These are phyloP conservation scores for Candida krabiensis DNA, from an alignment of 805 yeast species.

Conservation along the genomic window DNA sequence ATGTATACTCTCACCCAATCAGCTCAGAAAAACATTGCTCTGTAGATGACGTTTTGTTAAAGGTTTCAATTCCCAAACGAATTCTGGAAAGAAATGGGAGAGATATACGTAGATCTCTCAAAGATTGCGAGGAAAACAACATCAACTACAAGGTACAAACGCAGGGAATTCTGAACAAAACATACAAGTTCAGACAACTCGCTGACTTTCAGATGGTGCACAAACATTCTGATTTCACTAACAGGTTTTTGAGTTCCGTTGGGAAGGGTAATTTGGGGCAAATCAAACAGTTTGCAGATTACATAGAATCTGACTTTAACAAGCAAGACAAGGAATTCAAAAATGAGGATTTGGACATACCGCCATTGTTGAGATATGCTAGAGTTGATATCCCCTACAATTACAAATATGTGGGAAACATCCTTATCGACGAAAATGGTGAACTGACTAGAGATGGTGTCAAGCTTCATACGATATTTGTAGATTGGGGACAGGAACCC, in stretches of 20 bases:
- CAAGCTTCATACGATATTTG: slow-evolving; percentile 54
- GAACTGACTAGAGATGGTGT: slow-evolving; percentile 42
- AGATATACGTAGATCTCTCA: slow-evolving; percentile 43
- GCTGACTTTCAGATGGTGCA: slow-evolving; percentile 83
- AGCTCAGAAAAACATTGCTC: slow-evolving; percentile 47
- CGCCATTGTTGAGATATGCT: slow-evolving; percentile 87
- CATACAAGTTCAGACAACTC: slow-evolving; percentile 77
- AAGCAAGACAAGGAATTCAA: slow-evolving; percentile 14
- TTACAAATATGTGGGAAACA: slow-evolving; percentile 76
- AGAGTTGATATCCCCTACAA: slow-evolving; percentile 73
- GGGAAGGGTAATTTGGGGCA: slow-evolving; percentile 40
- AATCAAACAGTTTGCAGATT: slow-evolving; percentile 40
- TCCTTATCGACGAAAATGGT: slow-evolving; percentile 59
- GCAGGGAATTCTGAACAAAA: slow-evolving; percentile 63
- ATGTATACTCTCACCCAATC: slow-evolving; percentile 56
- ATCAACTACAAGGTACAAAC: slow-evolving; percentile 51
- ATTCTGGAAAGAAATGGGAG: slow-evolving; percentile 42
- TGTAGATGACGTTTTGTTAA: slow-evolving; percentile 58
- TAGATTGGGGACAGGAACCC: slow-evolving; percentile 45
- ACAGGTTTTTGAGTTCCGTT: slow-evolving; percentile 40
- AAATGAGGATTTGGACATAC: slow-evolving; percentile 53
- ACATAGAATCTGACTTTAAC: slow-evolving; percentile 19
- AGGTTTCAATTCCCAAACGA: slow-evolving; percentile 59
- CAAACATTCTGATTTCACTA: slow-evolving; percentile 51
- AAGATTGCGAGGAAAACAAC: slow-evolving; percentile 34